Conservation (phyloP, 2,329 filamentous ascomycete genomes). For the Venturia asperata region DNA sequence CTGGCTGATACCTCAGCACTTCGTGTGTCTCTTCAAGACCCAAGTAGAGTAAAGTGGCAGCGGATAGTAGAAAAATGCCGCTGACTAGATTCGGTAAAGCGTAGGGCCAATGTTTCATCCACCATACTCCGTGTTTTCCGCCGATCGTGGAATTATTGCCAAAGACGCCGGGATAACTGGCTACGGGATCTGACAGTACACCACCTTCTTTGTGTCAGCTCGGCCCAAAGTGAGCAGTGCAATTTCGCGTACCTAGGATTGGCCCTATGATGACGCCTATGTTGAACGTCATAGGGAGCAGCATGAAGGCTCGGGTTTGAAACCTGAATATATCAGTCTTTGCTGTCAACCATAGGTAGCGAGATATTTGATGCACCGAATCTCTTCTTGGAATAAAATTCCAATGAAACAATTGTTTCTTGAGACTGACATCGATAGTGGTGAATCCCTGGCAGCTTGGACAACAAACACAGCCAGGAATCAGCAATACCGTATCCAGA, state of each 20-base stretch:
- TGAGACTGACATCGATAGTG: background rate
- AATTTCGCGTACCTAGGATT: conserved; percentile 28
- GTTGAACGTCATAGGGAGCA: conserved; percentile 64
- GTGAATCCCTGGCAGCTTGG: background rate
- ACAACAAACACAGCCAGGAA: too few species aligned
- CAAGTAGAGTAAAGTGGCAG: conserved; percentile 51
- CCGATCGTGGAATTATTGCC: conserved; percentile 52
- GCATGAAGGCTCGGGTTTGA: conserved; percentile 48
- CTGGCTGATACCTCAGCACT: conserved; percentile 33
- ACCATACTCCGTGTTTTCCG: conserved; percentile 51
- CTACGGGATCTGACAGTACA: conserved; percentile 58
- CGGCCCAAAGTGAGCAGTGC: conserved; percentile 15
- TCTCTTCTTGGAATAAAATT: too few species aligned
- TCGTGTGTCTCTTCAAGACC: conserved; percentile 54
- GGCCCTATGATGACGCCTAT: conserved; percentile 43
- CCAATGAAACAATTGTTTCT: background rate
- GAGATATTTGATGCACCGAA: too few species aligned
- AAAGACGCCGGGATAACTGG: conserved; percentile 56
- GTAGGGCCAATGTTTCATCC: conserved; percentile 61
- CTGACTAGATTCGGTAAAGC: conserved; percentile 63
- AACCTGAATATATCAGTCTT: conserved; percentile 22
- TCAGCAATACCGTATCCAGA: too few species aligned
- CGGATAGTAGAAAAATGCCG: conserved; percentile 51
- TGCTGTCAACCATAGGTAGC: too few species aligned
- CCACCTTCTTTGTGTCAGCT: conserved; percentile 51